Evolutionary conservation across 208 protist genomes (phyloP).

Genomic region (Leishmania tropica): DNA sequence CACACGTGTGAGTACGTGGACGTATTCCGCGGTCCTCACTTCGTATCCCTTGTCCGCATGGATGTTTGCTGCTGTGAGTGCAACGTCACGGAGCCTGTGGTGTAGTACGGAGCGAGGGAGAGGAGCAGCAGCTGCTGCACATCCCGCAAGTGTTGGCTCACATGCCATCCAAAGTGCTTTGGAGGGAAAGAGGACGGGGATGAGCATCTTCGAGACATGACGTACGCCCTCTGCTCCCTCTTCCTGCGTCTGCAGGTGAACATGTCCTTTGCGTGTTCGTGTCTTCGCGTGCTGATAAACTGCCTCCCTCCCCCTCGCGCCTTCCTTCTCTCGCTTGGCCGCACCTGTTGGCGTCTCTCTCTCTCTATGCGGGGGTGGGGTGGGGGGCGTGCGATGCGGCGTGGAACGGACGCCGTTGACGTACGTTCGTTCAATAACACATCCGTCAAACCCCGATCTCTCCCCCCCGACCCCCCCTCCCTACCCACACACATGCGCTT

Average conservation of each 20-base stretch:
- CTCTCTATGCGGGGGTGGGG: neutral
- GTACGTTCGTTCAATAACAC: neutral
- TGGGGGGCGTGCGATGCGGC: neutral
- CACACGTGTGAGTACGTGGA: neutral
- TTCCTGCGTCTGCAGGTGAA: neutral
- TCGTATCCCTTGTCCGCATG: neutral
- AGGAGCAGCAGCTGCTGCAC: neutral
- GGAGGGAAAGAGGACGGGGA: neutral
- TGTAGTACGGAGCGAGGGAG: neutral
- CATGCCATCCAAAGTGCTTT: neutral
- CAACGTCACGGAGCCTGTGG: neutral
- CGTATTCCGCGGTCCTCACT: neutral
- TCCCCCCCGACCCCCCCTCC: neutral
- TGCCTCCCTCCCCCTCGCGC: neutral
- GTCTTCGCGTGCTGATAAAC: neutral
- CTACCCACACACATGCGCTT: neutral
- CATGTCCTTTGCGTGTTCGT: neutral
- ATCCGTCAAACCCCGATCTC: neutral
- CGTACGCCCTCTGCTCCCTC: neutral
- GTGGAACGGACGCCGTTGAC: neutral
- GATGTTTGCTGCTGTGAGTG: neutral
- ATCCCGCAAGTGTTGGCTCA: neutral
- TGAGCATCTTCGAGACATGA: neutral
- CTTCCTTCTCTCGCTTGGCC: neutral
- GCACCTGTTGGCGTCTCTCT: neutral